Base-by-base conservation (phyloP, 495 filamentous ascomycete genomes). In the Tetracladium setigerum region DNA sequence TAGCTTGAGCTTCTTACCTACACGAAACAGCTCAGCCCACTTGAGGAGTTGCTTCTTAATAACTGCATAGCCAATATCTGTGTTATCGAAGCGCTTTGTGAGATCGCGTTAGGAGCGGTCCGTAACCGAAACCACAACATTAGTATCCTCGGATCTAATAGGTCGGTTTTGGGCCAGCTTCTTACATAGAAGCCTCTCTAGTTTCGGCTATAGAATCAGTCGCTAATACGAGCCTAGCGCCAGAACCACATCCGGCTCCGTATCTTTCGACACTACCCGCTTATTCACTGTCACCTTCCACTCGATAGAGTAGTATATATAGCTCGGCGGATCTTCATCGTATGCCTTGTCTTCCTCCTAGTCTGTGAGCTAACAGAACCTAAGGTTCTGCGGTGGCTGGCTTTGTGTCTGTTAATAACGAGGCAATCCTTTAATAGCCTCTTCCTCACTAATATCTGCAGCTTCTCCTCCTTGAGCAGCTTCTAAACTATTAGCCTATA, bases 221-320 rank as follows among this genome's bases (percentile, higher is more conserved):
- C 41, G 38, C 50, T 41, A 58, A 40, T 38, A 61, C 10, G 35
- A 47, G 27, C 43, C 49, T 17, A 41, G 56, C 11, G 47, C 45
- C 11, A 62, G 39, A 12, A 57, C 58, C 27, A 62, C 31, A 41
- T 60, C n/a, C 38, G 59, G 44, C 55, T 67, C 59, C 47, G 54
- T 69, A 44, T 66, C 62, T 44, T 58, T 60, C 4, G 49, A 14
- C 30, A 38, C 39, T 27, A 67, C 39, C 49, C 54, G 54, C 34
- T 67, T 62, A 19, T 67, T 65, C 10, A 67, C 24, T 39, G 43
- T 57, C 24, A 64, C 49, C 49, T 59, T 66, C 62, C 56, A 66
- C 44, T 66, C 56, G 45, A 67, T 68, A 35, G 59, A 50, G 46
- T 70, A 68, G 47, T 66, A 53, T 34, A 65, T 57, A 56, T 43